These are phyloP conservation scores for Fusarium phyllophilum DNA, from an alignment of 2,329 filamentous ascomycete genomes.

Conservation along the genomic window DNA sequence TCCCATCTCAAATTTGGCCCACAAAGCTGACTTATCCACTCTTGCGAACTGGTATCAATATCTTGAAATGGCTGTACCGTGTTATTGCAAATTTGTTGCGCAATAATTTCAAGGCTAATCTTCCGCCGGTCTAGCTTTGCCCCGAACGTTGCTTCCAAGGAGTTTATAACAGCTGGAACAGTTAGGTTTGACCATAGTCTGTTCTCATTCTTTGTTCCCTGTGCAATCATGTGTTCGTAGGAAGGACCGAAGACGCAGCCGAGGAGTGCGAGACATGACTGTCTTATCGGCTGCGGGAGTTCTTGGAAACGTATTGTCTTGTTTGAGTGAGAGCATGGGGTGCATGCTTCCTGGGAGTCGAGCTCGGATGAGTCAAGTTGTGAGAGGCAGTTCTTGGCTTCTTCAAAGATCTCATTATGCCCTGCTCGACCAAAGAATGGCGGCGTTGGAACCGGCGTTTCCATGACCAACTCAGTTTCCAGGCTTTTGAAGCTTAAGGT, in stretches of 20 bases:
- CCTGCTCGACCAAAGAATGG: conserved; percentile 8
- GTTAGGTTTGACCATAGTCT: conserved; percentile 9
- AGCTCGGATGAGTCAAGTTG: neutral
- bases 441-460: neutral
- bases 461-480: rapidly evolving
- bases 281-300: neutral
- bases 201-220: neutral
- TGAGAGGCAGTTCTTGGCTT: conserved; percentile 4
- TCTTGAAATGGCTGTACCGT: neutral
- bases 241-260: neutral
- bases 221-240: neutral
- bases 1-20: conserved; percentile 4
- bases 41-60: neutral
- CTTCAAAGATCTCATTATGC: conserved; percentile 1
- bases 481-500: rapidly evolving
- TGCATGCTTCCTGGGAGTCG: neutral
- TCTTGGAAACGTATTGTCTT: neutral
- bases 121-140: rapidly evolving
- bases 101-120: neutral
- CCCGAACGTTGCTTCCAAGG: neutral
- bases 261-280: neutral
- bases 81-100: neutral
- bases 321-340: neutral
- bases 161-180: neutral
- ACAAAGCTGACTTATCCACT: conserved; percentile 8